Conservation (phyloP, 441 rosid genomes). For the Monsonia emarginata region DNA sequence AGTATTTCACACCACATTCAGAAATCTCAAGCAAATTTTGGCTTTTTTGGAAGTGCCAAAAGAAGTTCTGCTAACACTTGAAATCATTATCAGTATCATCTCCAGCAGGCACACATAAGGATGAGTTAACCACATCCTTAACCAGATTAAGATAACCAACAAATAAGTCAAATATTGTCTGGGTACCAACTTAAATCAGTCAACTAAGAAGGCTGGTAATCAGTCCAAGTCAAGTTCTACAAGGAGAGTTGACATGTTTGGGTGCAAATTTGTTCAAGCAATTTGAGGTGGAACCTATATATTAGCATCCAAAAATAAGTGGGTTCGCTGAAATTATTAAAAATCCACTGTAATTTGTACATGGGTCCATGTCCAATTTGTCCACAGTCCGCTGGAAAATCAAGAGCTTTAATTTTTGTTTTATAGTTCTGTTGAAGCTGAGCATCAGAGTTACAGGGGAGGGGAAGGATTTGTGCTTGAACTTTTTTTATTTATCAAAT, state of each 20-base stretch:
- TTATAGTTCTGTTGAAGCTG: not conserved
- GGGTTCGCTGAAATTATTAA: conserved; percentile 17
- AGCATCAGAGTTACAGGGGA: not conserved
- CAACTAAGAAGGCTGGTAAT: not conserved
- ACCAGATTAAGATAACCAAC: not conserved
- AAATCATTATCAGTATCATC: not conserved
- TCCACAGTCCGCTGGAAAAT: conserved; percentile 31
- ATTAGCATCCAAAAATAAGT: not conserved
- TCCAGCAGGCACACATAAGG: not conserved
- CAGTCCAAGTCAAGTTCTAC: not conserved
- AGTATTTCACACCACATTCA: not conserved
- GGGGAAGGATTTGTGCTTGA: conserved; percentile 25
- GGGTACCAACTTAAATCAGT: not conserved
- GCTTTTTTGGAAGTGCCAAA: not conserved
- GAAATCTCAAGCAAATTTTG: not conserved
- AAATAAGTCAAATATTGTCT: not conserved
- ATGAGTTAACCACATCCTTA: not conserved
- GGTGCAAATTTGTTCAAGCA: conserved; percentile 10
- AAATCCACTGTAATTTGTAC: not conserved
- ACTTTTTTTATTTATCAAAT: conserved; percentile 19
- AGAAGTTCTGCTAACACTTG: not conserved
- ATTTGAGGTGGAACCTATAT: conserved; percentile 17
- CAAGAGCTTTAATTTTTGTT: conserved; percentile 1
- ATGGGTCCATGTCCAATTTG: conserved; percentile 20
- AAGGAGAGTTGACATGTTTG: conserved; percentile 7